These are phyloP conservation scores for Arachis stenosperma DNA, from an alignment of 306 rosid genomes.

Conservation along the genomic window DNA sequence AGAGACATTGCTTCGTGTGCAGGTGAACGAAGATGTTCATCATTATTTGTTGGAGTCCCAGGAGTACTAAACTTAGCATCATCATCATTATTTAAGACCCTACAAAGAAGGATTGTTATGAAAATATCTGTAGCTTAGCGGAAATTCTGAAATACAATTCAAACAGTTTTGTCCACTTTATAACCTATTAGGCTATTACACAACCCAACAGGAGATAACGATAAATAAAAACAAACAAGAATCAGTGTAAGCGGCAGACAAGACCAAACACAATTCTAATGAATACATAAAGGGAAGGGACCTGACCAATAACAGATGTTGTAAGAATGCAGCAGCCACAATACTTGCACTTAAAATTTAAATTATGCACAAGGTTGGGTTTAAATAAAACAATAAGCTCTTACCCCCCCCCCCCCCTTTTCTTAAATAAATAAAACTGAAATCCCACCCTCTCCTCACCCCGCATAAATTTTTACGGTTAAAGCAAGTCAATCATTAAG, in stretches of 20 bases:
- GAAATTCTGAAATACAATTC: slow-evolving; percentile 16
- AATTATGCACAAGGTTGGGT: background rate
- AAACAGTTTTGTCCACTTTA: slow-evolving; percentile 12
- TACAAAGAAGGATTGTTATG: slow-evolving; percentile 37
- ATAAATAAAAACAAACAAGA: slow-evolving; percentile 23
- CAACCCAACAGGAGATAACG: background rate
- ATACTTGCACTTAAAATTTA: slow-evolving; percentile 4
- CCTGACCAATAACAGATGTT: slow-evolving; percentile 11
- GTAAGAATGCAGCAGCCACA: slow-evolving; percentile 13
- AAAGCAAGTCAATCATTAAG: slow-evolving; percentile 19
- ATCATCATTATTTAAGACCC: slow-evolving; percentile 68
- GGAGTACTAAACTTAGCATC: slow-evolving; percentile 57
- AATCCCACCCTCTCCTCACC: background rate
- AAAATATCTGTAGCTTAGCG: slow-evolving; percentile 11
- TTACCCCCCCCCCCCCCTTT: background rate
- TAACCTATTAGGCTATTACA: background rate
- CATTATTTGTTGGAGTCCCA: slow-evolving; percentile 63
- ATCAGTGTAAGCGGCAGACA: background rate
- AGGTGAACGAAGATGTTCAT: slow-evolving; percentile 47
- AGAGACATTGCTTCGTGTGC: slow-evolving; percentile 58
- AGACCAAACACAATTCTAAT: slow-evolving; percentile 3
- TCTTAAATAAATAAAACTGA: background rate
- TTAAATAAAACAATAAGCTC: background rate
- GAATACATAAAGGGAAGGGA: slow-evolving; percentile 7
- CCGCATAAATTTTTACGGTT: slow-evolving; percentile 3